Conservation (phyloP, 2,329 filamentous ascomycete genomes). For the Pezicula rhizophila region DNA sequence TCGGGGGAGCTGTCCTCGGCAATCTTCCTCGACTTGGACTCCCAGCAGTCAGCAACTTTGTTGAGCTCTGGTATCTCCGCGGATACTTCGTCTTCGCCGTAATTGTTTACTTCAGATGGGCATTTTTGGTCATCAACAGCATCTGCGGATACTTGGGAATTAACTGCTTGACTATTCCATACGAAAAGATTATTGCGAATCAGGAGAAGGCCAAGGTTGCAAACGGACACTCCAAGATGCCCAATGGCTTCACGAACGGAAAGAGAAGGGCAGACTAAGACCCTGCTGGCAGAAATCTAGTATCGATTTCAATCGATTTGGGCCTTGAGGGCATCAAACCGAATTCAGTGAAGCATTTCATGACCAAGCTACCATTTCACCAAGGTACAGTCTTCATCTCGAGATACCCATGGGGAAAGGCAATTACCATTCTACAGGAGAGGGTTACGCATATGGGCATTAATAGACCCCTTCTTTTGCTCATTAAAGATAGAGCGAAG, state of each 20-base stretch:
- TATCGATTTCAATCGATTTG: too few species aligned
- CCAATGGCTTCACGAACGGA: constrained; percentile 16
- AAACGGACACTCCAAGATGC: constrained; percentile 14
- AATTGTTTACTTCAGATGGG: constrained; percentile 90
- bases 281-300: too few species aligned
- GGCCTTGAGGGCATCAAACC: too few species aligned
- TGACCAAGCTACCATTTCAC: not conserved
- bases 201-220: constrained; percentile 19
- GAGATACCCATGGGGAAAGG: not conserved
- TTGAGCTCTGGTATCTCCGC: constrained; percentile 78
- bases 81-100: constrained; percentile 77
- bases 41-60: constrained; percentile 53
- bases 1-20: constrained; percentile 75
- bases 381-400: not conserved
- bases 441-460: not conserved
- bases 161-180: constrained; percentile 83
- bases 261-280: constrained; percentile 21
- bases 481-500: not conserved
- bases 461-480: not conserved
- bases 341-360: too few species aligned
- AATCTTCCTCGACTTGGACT: constrained; percentile 78
- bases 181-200: constrained; percentile 38
- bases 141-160: constrained; percentile 93
- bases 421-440: not conserved
- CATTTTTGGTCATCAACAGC: constrained; percentile 79